phyloP scores from a whole-genome alignment of 2,329 filamentous ascomycete genomes.

The Laburnicola sp. region DNA sequence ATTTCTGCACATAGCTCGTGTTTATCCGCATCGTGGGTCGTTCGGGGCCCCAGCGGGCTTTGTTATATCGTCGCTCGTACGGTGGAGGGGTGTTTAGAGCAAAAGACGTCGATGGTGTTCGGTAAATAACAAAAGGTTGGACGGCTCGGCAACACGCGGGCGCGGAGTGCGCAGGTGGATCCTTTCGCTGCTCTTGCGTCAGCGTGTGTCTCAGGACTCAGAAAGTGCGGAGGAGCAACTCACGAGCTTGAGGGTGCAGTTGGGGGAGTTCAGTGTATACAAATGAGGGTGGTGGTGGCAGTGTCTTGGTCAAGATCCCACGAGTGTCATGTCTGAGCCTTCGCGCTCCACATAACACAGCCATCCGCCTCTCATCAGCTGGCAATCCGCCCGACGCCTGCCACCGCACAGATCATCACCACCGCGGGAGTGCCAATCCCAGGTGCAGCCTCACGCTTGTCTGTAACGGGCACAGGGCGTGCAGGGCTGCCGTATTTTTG shows the following conservation, averaged over 20 bases:
- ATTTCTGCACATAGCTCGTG: constrained; percentile 55
- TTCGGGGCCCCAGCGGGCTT: constrained; percentile 1
- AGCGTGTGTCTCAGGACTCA: not conserved
- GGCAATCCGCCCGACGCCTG: constrained; percentile 5
- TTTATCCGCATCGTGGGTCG: constrained; percentile 48
- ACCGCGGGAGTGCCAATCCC: constrained; percentile 6
- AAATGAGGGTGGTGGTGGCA: constrained; percentile 1
- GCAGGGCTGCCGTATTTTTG: constrained; percentile 6
- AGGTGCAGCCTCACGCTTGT: constrained; percentile 4
- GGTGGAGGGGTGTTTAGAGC: not conserved
- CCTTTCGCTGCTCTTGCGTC: constrained; percentile 5
- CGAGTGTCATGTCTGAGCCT: constrained; percentile 5
- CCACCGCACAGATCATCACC: constrained; percentile 8
- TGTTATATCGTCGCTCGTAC: not conserved
- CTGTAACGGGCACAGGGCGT: not conserved
- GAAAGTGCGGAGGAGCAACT: not conserved
- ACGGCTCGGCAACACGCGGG: not conserved
- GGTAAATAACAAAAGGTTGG: not conserved
- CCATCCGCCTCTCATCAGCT: constrained; percentile 5
- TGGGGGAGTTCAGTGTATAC: constrained; percentile 1
- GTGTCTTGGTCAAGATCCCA: constrained; percentile 1
- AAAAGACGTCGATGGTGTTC: not conserved
- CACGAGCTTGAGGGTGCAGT: not conserved
- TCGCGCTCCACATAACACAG: constrained; percentile 3
- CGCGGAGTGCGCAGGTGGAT: not conserved